Base-by-base conservation (phyloP, 306 rosid species). In the Pyrus pyrifolia region DNA sequence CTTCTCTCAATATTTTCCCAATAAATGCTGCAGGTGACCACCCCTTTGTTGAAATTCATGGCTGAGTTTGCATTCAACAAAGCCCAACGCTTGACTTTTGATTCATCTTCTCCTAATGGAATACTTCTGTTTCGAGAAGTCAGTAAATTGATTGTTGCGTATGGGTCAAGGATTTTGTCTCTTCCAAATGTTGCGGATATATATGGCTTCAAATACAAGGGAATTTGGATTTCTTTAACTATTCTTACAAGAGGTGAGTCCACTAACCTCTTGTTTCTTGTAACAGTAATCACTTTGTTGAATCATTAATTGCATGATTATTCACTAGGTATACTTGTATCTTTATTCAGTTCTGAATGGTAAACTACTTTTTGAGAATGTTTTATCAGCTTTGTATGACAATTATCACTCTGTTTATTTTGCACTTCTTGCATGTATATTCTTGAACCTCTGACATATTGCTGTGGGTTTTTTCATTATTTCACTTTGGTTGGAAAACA, bases 31-130 rank as follows among this genome's bases (percentile, higher is more conserved):
- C 88, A 96, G 99, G 99, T 96, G 76, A 96, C 99, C 51, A 96
- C 98, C 40, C 99, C 99, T 29, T 79, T 96, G 84, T 83, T 96
- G 86, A 96, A 96, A 85, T 96, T 96, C 84, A 85, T 92, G 96
- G 93, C 98, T 27, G 99, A 96, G 88, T 96, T 96, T 87, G 99
- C 88, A 84, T 78, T 82, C 74, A 96, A 96, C 89, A 96, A 96
- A 91, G 93, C 98, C 79, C 99, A 96, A 68, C 96, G 99, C 66
- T 83, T 96, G 91, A 96, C 96, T 61, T 96, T 96, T 80, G 99
- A 96, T 83, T 92, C 99, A 65, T 96, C 98, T 76, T 96, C 99
- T 86, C 99, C 99, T 64, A 96, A 96, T 85, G 99, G 99, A 82
- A 96, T 96, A 83, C 99, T 96, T 86, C 87, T 96, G 76, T 96